Evolutionary conservation across 306 rosid species (phyloP).

Genomic region (Citrullus amarus): DNA sequence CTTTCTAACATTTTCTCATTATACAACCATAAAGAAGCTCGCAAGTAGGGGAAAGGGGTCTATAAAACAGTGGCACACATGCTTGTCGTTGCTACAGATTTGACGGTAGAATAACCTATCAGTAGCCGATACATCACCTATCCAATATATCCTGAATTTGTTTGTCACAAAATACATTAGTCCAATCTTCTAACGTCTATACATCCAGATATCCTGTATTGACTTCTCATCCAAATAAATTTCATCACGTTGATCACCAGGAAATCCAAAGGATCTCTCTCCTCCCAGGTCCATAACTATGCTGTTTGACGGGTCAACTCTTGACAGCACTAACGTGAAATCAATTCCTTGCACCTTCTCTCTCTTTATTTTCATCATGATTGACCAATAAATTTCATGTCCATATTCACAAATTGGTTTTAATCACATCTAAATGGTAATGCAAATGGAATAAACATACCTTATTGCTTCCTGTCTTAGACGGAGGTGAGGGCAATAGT

Average conservation of each 20-base stretch:
- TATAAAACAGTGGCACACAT: background rate
- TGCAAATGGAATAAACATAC: constrained; percentile 19
- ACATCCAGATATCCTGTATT: background rate
- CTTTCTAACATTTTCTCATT: background rate
- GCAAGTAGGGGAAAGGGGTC: background rate
- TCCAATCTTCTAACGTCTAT: background rate
- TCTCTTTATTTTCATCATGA: background rate
- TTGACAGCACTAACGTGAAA: background rate
- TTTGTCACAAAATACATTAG: background rate
- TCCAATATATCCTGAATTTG: background rate
- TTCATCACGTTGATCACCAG: background rate
- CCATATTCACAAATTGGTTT: background rate
- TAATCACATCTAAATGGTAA: background rate
- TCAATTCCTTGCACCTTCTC: background rate
- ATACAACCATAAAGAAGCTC: background rate
- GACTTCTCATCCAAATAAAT: background rate
- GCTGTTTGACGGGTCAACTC: background rate
- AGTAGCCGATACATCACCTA: background rate
- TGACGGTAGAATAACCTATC: background rate
- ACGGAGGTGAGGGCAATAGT: background rate
- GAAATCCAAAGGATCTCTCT: background rate
- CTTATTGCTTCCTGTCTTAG: constrained; percentile 18
- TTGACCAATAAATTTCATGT: background rate
- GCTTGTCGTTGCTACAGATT: background rate
- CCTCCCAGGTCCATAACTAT: background rate